Conservation (phyloP, 2,329 filamentous ascomycete genomes). For the Paracoccidioides brasiliensis region DNA sequence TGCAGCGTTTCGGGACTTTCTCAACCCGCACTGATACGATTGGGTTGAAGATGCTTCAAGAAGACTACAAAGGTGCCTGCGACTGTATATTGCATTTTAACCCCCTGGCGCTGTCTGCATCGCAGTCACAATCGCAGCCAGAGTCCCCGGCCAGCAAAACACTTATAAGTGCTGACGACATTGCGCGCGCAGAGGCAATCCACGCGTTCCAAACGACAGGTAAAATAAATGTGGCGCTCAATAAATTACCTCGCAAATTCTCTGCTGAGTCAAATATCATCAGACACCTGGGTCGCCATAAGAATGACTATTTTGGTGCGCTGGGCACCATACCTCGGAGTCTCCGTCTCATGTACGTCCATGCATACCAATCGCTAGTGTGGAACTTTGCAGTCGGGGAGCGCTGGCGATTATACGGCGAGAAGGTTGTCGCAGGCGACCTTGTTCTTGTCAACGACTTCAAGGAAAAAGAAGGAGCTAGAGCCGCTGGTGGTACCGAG, state of each 20-base stretch:
- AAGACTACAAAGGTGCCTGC: slow-evolving; percentile 68
- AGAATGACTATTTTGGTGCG: slow-evolving; percentile 66
- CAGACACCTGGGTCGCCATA: slow-evolving; percentile 49
- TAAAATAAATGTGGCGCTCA: slow-evolving; percentile 47
- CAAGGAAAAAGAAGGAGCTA: slow-evolving; percentile 24
- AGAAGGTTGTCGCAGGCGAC: slow-evolving; percentile 68
- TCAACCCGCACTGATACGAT: slow-evolving; percentile 72
- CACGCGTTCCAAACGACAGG: slow-evolving; percentile 55
- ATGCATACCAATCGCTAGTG: slow-evolving; percentile 88
- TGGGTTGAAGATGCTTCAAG: slow-evolving; percentile 70
- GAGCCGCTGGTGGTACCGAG: slow-evolving; percentile 17
- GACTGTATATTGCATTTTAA: slow-evolving; percentile 64
- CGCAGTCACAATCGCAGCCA: slow-evolving; percentile 29
- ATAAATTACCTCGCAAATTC: slow-evolving; percentile 65
- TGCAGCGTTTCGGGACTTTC: slow-evolving; percentile 93
- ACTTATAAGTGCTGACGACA: slow-evolving; percentile 59
- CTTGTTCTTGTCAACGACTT: slow-evolving; percentile 57
- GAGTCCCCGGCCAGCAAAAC: slow-evolving; percentile 24
- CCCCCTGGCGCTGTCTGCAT: slow-evolving; percentile 45
- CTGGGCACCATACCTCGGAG: slow-evolving; percentile 67
- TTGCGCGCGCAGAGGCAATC: slow-evolving; percentile 64
- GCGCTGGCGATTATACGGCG: slow-evolving; percentile 64
- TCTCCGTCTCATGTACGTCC: slow-evolving; percentile 84
- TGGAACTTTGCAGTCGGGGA: slow-evolving; percentile 81
- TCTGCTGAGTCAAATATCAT: slow-evolving; percentile 68